phyloP scores from a whole-genome alignment of 2,329 filamentous ascomycete genomes.

The Sporothrix euskadiensis region DNA sequence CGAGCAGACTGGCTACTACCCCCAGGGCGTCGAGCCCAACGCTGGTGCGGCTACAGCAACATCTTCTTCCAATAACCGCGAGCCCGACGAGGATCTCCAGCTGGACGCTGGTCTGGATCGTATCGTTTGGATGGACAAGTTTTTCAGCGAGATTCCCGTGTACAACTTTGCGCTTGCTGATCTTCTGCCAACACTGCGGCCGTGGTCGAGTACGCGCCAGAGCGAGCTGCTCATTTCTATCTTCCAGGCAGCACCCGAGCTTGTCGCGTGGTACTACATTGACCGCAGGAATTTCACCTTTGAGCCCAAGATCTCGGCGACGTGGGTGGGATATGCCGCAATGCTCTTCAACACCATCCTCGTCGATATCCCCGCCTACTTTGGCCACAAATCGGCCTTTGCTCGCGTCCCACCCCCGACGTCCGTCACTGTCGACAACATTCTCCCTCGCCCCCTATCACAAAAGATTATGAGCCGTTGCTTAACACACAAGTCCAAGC shows the following conservation, averaged over 20 bases:
- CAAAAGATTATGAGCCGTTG: slow-evolving; percentile 79
- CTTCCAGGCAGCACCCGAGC: slow-evolving; percentile 78
- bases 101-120: slow-evolving; percentile 66
- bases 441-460: slow-evolving; percentile 78
- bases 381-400: slow-evolving; percentile 66
- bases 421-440: slow-evolving; percentile 77
- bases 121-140: slow-evolving; percentile 69
- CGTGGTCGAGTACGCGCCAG: slow-evolving; percentile 79
- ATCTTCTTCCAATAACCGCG: slow-evolving; percentile 34
- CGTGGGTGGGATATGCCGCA: slow-evolving; percentile 91
- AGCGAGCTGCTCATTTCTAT: slow-evolving; percentile 78
- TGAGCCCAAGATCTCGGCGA: slow-evolving; percentile 87
- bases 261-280: slow-evolving; percentile 84
- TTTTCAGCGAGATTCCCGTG: slow-evolving; percentile 66
- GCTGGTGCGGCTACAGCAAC: neutral
- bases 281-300: slow-evolving; percentile 79
- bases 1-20: slow-evolving; percentile 80
- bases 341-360: slow-evolving; percentile 82
- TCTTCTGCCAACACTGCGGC: slow-evolving; percentile 75
- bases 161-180: slow-evolving; percentile 78
- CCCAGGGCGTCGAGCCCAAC: slow-evolving; percentile 65
- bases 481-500: slow-evolving; percentile 71
- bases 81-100: slow-evolving; percentile 42
- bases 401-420: slow-evolving; percentile 73
- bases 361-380: slow-evolving; percentile 69